These are phyloP conservation scores for Fistulina hepatica DNA, from an alignment of 1,284 basidiomycete species.

Conservation along the genomic window DNA sequence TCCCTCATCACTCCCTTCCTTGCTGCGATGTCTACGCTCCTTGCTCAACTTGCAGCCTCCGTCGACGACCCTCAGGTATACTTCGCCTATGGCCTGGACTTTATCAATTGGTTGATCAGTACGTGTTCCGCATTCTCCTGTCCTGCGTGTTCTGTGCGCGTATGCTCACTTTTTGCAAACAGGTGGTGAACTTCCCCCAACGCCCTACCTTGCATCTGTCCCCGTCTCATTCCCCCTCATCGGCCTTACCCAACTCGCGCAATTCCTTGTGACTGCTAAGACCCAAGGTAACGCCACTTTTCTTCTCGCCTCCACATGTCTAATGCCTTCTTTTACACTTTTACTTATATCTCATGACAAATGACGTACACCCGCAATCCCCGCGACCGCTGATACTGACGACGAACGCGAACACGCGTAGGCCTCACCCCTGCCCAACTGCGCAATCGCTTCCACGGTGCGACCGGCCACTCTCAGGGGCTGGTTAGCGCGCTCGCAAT, in stretches of 20 bases:
- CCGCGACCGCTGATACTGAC: no score
- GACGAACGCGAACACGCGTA: constrained; percentile 65
- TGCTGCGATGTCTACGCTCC: constrained; percentile 54
- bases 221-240: constrained; percentile 95
- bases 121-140: no score
- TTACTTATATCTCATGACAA: no score
- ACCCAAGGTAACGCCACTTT: no score
- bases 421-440: constrained; percentile 75
- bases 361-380: no score
- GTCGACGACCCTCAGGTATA: constrained; percentile 47
- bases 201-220: constrained; percentile 86
- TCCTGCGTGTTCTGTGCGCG: no score
- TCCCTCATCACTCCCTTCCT: constrained; percentile 63
- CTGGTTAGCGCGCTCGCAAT: constrained; percentile 88
- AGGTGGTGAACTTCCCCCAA: no score
- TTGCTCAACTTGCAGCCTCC: constrained; percentile 64
- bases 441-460: constrained; percentile 66
- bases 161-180: no score
- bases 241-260: constrained; percentile 89
- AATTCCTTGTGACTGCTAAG: constrained; percentile 91
- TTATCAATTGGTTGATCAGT: constrained; percentile 78
- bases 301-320: no score
- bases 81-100: constrained; percentile 78
- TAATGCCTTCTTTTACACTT: no score
- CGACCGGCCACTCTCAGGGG: constrained; percentile 96